Percentiles rank a stretch among this genome's conserved stretches.
Conservation (phyloP, 108 stramenopile genomes). For the Nitzschia palea region DNA sequence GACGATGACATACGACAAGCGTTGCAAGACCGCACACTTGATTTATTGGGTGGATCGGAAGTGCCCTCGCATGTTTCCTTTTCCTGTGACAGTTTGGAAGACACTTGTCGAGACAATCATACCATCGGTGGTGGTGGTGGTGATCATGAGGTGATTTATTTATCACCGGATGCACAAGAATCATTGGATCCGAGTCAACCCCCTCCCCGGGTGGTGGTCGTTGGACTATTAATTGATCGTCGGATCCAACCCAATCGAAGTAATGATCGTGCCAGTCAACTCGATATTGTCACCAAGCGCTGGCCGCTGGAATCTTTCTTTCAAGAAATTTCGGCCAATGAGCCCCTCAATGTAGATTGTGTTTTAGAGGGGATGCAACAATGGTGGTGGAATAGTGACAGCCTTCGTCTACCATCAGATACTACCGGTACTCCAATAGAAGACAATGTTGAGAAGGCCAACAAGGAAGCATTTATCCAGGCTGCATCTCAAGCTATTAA, state of each 20-base stretch:
- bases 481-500: slow-evolving; percentile 61
- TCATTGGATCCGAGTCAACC: slow-evolving; percentile 28
- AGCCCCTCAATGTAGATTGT: slow-evolving; percentile 83
- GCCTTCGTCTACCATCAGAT: too few species aligned
- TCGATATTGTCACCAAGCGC: slow-evolving; percentile 28
- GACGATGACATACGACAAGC: slow-evolving; percentile 30
- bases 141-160: slow-evolving; percentile 40
- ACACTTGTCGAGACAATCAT: slow-evolving; percentile 13
- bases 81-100: slow-evolving; percentile 36
- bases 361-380: slow-evolving; percentile 76
- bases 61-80: slow-evolving; percentile 29
- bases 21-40: slow-evolving; percentile 40
- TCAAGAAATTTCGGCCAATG: slow-evolving; percentile 39
- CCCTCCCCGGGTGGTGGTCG: slow-evolving; percentile 59
- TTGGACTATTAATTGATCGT: slow-evolving; percentile 84
- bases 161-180: slow-evolving; percentile 78
- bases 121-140: background rate
- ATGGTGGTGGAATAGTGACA: slow-evolving; percentile 42
- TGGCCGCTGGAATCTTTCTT: slow-evolving; percentile 53
- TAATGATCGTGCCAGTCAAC: slow-evolving; percentile 35
- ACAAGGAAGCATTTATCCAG: slow-evolving; percentile 46
- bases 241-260: slow-evolving; percentile 69
- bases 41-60: background rate
- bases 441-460: background rate
- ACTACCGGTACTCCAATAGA: background rate